A percentile compares a stretch with the other conserved stretches of the same genome.
phyloP scores from a whole-genome alignment of 2,329 filamentous ascomycete genomes.

The Neofusicoccum cordaticola region DNA sequence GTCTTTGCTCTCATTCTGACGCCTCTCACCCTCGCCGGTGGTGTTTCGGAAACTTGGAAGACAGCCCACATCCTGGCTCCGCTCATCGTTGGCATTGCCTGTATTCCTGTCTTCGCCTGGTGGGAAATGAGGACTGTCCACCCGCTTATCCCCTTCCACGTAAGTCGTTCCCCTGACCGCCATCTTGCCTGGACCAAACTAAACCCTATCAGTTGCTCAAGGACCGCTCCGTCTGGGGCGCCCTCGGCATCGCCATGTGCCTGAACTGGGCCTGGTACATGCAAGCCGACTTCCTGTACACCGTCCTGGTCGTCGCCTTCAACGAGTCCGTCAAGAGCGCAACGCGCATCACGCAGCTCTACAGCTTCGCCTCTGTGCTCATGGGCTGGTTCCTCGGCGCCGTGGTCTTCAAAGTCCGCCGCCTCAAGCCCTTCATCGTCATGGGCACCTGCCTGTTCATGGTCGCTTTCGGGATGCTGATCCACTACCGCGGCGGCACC shows the following conservation, averaged over 20 bases:
- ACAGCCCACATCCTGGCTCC: constrained; percentile 52
- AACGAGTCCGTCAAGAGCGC: constrained; percentile 56
- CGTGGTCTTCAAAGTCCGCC: constrained; percentile 56
- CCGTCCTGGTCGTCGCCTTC: constrained; percentile 60
- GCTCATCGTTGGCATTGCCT: constrained; percentile 50
- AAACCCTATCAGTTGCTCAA: constrained; percentile 47
- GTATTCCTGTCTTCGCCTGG: constrained; percentile 49
- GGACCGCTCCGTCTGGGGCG: constrained; percentile 63
- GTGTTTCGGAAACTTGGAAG: constrained; percentile 48
- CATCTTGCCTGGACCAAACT: no score
- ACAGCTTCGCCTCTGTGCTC: constrained; percentile 58
- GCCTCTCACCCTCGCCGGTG: constrained; percentile 56
- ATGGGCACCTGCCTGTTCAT: constrained; percentile 59
- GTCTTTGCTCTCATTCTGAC: constrained; percentile 50
- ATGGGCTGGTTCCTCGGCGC: constrained; percentile 57
- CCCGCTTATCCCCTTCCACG: constrained; percentile 59
- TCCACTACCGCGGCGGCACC: constrained; percentile 58
- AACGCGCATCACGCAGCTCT: constrained; percentile 59
- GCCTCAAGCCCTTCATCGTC: constrained; percentile 63
- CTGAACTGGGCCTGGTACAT: constrained; percentile 51
- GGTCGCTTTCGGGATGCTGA: constrained; percentile 64
- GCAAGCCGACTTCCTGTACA: constrained; percentile 64
- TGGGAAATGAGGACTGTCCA: constrained; percentile 55
- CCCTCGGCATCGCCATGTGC: constrained; percentile 51
- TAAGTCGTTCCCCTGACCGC: constrained; percentile 23